Evolutionary conservation across 352 stramenopile genomes (phyloP).

Genomic region (Elongisporangium undulatum): DNA sequence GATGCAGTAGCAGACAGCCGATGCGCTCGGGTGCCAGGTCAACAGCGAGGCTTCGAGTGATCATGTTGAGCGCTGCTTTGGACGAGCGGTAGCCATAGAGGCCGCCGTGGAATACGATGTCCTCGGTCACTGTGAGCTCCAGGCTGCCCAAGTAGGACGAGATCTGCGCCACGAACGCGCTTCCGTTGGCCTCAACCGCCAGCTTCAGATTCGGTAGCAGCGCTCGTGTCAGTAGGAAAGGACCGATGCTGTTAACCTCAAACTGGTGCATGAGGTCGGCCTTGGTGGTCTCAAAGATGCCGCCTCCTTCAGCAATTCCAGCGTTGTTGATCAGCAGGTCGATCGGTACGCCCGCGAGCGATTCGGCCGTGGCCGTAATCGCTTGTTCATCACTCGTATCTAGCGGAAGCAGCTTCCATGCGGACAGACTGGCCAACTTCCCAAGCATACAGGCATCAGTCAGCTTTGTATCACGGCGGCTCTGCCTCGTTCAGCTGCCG

Average conservation of each 20-base stretch:
- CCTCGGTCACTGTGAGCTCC: slow-evolving; percentile 2
- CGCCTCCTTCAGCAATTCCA: slow-evolving; percentile 26
- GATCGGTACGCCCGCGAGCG: slow-evolving; percentile 31
- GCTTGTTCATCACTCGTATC: slow-evolving; percentile 53
- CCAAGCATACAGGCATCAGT: background rate
- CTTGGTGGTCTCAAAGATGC: slow-evolving; percentile 40
- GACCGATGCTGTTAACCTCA: slow-evolving; percentile 70
- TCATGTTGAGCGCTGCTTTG: slow-evolving; percentile 80
- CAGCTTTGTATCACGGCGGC: too few species aligned
- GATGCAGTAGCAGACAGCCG: slow-evolving; percentile 49
- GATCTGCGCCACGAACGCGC: slow-evolving; percentile 52
- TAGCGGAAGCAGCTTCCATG: slow-evolving; percentile 44
- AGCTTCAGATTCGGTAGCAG: slow-evolving; percentile 51
- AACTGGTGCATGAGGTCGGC: slow-evolving; percentile 55
- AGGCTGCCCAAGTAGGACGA: slow-evolving; percentile 62
- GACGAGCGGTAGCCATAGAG: slow-evolving; percentile 76
- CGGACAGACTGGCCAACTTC: slow-evolving; percentile 25
- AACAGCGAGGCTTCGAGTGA: slow-evolving; percentile 46
- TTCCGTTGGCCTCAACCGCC: slow-evolving; percentile 22
- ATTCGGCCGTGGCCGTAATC: slow-evolving; percentile 32
- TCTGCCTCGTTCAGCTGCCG: background rate
- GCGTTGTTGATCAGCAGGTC: slow-evolving; percentile 79
- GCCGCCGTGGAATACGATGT: slow-evolving; percentile 43
- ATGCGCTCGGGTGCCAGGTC: slow-evolving; percentile 56
- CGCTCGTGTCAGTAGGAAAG: slow-evolving; percentile 55